phyloP scores from a whole-genome alignment of 148 eudicot genomes.

The Beta vulgaris region DNA sequence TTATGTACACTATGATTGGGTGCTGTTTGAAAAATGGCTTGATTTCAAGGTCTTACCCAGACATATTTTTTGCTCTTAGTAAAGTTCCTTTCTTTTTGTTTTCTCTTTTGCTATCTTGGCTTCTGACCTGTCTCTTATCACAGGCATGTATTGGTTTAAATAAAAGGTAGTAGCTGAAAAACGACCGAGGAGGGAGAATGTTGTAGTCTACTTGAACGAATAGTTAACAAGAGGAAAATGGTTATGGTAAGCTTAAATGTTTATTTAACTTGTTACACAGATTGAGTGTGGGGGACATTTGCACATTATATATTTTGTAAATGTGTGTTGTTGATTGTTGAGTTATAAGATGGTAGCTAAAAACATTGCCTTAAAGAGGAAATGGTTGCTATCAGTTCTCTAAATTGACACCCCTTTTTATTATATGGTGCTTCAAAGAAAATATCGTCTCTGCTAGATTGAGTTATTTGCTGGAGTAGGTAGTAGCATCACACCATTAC shows the following conservation, averaged over 20 bases:
- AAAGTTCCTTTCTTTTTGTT: not conserved
- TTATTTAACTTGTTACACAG: not conserved
- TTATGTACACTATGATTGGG: too few relatives aligned
- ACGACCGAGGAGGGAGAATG: conserved; percentile 66
- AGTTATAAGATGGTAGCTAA: not conserved
- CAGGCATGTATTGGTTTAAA: conserved; percentile 56
- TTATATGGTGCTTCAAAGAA: not conserved
- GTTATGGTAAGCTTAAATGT: conserved; percentile 60
- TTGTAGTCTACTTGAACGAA: conserved; percentile 53
- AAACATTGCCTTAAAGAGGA: not conserved
- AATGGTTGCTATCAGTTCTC: not conserved
- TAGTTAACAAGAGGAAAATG: conserved; percentile 66
- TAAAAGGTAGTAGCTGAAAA: conserved; percentile 52
- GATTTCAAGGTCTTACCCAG: not conserved
- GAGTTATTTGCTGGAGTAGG: not conserved
- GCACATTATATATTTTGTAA: not conserved
- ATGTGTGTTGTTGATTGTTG: not conserved
- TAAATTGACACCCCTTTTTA: not conserved
- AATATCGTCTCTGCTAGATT: not conserved
- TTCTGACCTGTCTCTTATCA: conserved; percentile 12
- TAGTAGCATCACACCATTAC: too few relatives aligned
- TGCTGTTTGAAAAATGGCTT: not conserved
- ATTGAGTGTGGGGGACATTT: not conserved
- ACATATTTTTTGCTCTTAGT: not conserved
- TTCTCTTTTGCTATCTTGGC: too few relatives aligned